A percentile compares a stretch with the other conserved stretches of the same genome.
Evolutionary conservation across 768 basidiomycete species (phyloP).

Genomic region (Phallus indusiatus): DNA sequence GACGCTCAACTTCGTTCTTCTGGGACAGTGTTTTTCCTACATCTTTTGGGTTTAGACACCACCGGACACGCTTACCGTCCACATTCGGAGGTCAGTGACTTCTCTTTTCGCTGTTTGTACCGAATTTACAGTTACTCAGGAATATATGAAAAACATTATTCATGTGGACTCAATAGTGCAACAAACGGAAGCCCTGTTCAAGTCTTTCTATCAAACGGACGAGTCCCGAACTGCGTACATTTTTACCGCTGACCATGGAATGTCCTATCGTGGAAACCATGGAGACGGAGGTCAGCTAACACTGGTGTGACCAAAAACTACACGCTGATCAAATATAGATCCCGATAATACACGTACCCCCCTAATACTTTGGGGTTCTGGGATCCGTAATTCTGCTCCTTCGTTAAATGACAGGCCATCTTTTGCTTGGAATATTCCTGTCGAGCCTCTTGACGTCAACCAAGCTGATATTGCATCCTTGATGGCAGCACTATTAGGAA

Average conservation of each 20-base stretch:
- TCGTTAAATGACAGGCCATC: constrained; percentile 35
- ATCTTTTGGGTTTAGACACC: constrained; percentile 76
- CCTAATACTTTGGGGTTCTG: constrained; percentile 73
- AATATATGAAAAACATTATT: constrained; percentile 80
- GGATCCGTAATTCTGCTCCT: constrained; percentile 48
- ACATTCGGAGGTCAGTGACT: constrained; percentile 52
- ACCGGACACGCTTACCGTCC: constrained; percentile 84
- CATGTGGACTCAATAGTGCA: constrained; percentile 69
- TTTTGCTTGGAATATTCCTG: constrained; percentile 48
- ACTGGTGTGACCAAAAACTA: constrained; percentile 1
- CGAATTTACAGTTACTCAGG: constrained; percentile 29
- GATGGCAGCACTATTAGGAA: constrained; percentile 66
- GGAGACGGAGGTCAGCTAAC: constrained; percentile 65
- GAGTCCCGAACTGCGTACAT: constrained; percentile 47
- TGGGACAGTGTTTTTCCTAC: constrained; percentile 72
- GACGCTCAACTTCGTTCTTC: constrained; percentile 42
- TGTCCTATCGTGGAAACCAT: constrained; percentile 83
- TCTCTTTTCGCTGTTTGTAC: neutral
- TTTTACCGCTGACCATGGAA: constrained; percentile 86
- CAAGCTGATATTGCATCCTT: constrained; percentile 77
- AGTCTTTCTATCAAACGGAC: constrained; percentile 55
- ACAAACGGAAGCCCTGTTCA: constrained; percentile 51
- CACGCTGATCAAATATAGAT: constrained; percentile 32
- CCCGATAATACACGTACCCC: constrained; percentile 86
- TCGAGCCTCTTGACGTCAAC: constrained; percentile 60